phyloP scores from a whole-genome alignment of 768 basidiomycete species.

The Leccinum longicurvipes region DNA sequence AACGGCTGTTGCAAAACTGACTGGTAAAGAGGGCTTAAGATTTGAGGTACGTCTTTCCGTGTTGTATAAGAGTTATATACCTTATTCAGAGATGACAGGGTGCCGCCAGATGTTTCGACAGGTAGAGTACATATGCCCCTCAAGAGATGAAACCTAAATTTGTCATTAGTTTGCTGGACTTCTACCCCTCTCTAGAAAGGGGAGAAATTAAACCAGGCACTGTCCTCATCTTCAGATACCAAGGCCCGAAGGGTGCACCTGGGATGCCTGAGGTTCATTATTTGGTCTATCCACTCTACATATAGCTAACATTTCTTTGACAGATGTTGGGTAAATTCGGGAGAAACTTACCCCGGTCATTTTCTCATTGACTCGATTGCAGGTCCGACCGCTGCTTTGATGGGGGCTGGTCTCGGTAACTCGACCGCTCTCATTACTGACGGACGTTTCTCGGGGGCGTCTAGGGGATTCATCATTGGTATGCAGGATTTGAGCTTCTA shows the following conservation, averaged over 20 bases:
- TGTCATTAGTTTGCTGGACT: conserved; percentile 52
- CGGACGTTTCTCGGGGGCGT: conserved; percentile 86
- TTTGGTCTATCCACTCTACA: background rate
- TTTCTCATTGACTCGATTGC: conserved; percentile 9
- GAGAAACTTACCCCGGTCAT: background rate
- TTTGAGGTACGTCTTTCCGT: conserved; percentile 60
- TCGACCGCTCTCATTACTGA: conserved; percentile 85
- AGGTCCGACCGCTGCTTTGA: conserved; percentile 80
- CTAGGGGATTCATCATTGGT: conserved; percentile 62
- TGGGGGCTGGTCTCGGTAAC: conserved; percentile 77
- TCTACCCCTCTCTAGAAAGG: conserved; percentile 69
- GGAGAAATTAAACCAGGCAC: conserved; percentile 75
- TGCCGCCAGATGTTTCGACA: conserved; percentile 74
- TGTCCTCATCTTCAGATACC: conserved; percentile 81
- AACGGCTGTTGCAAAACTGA: conserved; percentile 88
- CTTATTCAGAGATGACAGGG: conserved; percentile 46
- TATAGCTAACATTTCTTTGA: conserved; percentile 1
- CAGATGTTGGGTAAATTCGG: conserved; percentile 44
- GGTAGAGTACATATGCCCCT: conserved; percentile 32
- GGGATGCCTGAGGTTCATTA: conserved; percentile 77
- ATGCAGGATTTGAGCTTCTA: conserved; percentile 2
- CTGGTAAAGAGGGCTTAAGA: conserved; percentile 83
- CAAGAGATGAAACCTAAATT: background rate
- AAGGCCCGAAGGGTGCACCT: conserved; percentile 88
- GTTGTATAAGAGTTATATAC: background rate